Base-by-base conservation (phyloP, 75 land plant species). In the Pinus tabuliformis region DNA sequence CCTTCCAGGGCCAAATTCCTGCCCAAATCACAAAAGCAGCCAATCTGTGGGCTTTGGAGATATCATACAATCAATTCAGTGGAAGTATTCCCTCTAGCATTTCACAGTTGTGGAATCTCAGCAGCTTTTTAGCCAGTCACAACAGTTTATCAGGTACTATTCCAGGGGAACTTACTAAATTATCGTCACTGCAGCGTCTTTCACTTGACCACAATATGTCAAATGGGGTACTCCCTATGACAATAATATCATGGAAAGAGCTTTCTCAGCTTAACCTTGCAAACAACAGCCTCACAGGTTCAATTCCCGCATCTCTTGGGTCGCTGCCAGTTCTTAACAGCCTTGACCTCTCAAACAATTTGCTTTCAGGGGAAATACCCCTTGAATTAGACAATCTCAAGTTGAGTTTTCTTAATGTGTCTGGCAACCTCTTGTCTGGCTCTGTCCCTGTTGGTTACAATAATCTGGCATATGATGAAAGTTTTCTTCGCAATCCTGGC, bases 1-100 rank as follows among this genome's bases (percentile, higher is more conserved):
- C 61, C 8, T 81, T 94, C 75, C 45, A 84, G 14, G 97, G 95
- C 33, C n/a, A 58, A 58, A 83, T 91, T 6, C 89, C 92, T 1
- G 81, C 72, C 6, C 37, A 39, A 36, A 28, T 89, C 17, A 63
- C 73, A 12, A 8, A 16, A 54, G 42, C 56, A 14, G 89, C 89
- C n/a, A 21, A 16, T 3, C 5, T 91, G 13, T 57, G 57, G 13
- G 28, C 59, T 26, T 28, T 91, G 21, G 85, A 91, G 58, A 73
- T 87, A 1, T 12, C 57, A 30, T 62, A 90, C 75, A 92, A 92
- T 65, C 61, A 24, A 28, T 83, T 92, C 60, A 73, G 78, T 59
- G 65, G 72, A 24, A 18, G 45, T 4, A 73, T 87, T 45, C 86
- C 89, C 1, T 20, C 62, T 13, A 26, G 26, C 4, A 72, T 82